Evolutionary conservation across 257 asterid genomes (phyloP).

Genomic region (Eustoma russellianum): DNA sequence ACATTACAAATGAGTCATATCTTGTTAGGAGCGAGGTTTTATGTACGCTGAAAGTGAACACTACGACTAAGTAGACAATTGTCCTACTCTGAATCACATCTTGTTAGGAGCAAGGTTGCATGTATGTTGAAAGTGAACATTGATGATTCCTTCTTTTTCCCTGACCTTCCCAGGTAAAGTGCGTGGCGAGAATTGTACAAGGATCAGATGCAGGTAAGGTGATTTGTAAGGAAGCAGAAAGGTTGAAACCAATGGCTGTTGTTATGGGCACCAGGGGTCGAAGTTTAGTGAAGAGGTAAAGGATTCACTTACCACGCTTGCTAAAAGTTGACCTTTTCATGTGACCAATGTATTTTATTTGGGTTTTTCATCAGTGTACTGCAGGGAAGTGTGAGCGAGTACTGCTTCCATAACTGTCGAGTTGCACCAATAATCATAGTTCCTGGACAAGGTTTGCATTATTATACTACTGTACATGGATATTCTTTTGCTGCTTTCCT

Average conservation of each 20-base stretch:
- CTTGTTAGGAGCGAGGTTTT: too few species aligned
- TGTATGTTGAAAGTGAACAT: too few species aligned
- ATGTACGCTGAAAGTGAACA: too few species aligned
- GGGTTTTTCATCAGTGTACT: conserved; percentile 21
- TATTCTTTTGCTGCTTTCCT: not conserved
- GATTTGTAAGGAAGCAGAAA: conserved; percentile 88
- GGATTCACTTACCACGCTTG: not conserved
- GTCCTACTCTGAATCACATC: too few species aligned
- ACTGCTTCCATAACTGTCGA: conserved; percentile 41
- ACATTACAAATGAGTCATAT: too few species aligned
- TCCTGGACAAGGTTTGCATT: conserved; percentile 19
- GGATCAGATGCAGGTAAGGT: conserved; percentile 81
- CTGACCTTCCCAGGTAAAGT: conserved; percentile 34
- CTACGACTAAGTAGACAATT: too few species aligned
- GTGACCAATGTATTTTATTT: not conserved
- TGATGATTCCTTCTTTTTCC: too few species aligned
- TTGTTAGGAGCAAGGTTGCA: too few species aligned
- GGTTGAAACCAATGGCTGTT: conserved; percentile 84
- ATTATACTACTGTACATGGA: too few species aligned
- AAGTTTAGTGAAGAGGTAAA: conserved; percentile 62
- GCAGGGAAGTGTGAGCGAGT: conserved; percentile 38
- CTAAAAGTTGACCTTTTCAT: not conserved
- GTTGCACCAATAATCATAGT: conserved; percentile 33
- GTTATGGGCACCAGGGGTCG: conserved; percentile 90
- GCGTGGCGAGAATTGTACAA: conserved; percentile 85